phyloP scores from a whole-genome alignment of 768 basidiomycete genomes.

The Termitomyces sp. region DNA sequence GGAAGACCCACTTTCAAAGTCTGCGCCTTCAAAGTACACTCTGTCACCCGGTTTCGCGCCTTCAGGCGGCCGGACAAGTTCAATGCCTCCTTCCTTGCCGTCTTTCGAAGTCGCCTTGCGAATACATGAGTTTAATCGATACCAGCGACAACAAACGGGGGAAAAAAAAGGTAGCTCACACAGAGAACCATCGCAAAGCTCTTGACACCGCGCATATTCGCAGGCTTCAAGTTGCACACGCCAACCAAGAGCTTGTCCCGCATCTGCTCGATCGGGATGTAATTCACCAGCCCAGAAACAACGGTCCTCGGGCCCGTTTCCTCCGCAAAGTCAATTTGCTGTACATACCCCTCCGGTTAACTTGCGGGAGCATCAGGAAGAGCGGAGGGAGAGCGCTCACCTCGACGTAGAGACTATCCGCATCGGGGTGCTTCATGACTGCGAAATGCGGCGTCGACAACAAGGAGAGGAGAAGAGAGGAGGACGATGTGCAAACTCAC shows the following conservation, averaged over 20 bases:
- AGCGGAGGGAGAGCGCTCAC: too few relatives aligned
- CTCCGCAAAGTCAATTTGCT: slow-evolving; percentile 97
- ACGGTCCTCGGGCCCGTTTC: slow-evolving; percentile 93
- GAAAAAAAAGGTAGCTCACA: slow-evolving; percentile 37
- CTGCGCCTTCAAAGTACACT: slow-evolving; percentile 90
- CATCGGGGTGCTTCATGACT: slow-evolving; percentile 97
- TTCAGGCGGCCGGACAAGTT: slow-evolving; percentile 84
- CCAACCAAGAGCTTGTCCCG: slow-evolving; percentile 75
- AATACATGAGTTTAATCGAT: background rate
- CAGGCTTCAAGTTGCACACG: slow-evolving; percentile 93
- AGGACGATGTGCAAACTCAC: slow-evolving; percentile 33
- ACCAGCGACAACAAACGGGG: background rate
- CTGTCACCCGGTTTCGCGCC: slow-evolving; percentile 87
- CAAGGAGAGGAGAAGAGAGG: background rate
- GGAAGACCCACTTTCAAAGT: slow-evolving; percentile 63
- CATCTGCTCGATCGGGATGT: slow-evolving; percentile 95
- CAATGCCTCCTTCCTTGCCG: slow-evolving; percentile 85
- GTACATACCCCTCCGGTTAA: slow-evolving; percentile 1
- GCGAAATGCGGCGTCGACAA: background rate
- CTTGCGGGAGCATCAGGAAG: too few relatives aligned
- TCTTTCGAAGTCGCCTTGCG: slow-evolving; percentile 83
- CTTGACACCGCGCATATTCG: slow-evolving; percentile 95
- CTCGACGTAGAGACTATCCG: slow-evolving; percentile 96
- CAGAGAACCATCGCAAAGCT: slow-evolving; percentile 98
- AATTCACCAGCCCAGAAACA: slow-evolving; percentile 93